phyloP scores from a whole-genome alignment of 2,329 filamentous ascomycete genomes.

The Parascedosporium putredinis region DNA sequence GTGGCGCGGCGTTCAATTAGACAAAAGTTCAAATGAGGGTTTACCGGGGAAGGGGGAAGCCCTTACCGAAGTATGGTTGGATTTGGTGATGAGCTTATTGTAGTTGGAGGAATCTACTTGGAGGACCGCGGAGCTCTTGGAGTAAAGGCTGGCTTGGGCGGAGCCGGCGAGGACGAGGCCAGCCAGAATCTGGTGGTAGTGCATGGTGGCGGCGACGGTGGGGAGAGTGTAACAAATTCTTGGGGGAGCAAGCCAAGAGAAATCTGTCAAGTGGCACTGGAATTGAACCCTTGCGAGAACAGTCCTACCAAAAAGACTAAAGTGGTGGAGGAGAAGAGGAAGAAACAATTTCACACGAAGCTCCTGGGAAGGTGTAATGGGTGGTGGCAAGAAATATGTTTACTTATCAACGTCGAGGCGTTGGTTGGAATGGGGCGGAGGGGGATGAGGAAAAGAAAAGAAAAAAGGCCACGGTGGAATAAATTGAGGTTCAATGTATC shows the following conservation, averaged over 20 bases:
- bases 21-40: no score
- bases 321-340: no score
- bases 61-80: constrained; percentile 90
- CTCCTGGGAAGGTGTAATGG: no score
- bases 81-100: constrained; percentile 71
- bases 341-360: no score
- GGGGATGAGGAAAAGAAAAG: neutral
- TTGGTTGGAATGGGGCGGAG: neutral
- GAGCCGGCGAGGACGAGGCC: constrained; percentile 53
- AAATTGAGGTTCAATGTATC: no score
- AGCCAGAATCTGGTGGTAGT: constrained; percentile 41
- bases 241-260: neutral
- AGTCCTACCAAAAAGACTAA: no score
- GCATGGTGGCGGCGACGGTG: constrained; percentile 30
- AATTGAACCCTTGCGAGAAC: no score
- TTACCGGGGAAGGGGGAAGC: no score
- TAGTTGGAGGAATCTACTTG: constrained; percentile 73
- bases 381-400: no score
- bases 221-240: neutral
- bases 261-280: neutral
- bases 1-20: constrained; percentile 4
- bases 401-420: neutral
- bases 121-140: constrained; percentile 77
- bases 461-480: constrained; percentile 37
- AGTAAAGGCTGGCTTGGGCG: constrained; percentile 65